Evolutionary conservation across 1,284 basidiomycete genomes (phyloP), one percentile per base, ranked within the genome.

Genomic region (Puccinia coronata): DNA sequence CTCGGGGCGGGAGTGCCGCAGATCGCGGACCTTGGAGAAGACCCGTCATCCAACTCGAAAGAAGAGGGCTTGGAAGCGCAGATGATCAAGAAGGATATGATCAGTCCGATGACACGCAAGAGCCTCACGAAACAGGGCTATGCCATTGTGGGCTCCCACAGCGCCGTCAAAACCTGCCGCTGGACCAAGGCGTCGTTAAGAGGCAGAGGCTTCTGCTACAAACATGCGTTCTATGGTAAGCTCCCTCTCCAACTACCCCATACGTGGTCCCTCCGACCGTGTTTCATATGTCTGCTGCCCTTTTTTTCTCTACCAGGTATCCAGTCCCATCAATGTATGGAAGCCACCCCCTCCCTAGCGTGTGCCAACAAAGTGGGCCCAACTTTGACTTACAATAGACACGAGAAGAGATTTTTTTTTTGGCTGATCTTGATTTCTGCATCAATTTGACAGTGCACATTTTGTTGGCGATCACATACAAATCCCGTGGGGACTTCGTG

Each of bases 401-500:
- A n/a, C n/a, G n/a, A n/a, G n/a, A n/a, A n/a, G n/a, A n/a, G n/a
- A n/a, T n/a, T n/a, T n/a, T n/a, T n/a, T n/a, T n/a, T n/a, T n/a
- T n/a, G n/a, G n/a, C n/a, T n/a, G n/a, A n/a, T n/a, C n/a, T n/a
- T n/a, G n/a, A n/a, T n/a, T n/a, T n/a, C n/a, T n/a, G n/a, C n/a
- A n/a, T n/a, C n/a, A n/a, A n/a, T n/a, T n/a, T n/a, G n/a, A n/a
- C 61, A 80, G 77, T 82, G 82, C 65, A 82, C 82, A 5, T 82
- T 82, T 49, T 82, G 82, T 49, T 80, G 77, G 76, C 73, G 77
- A 65, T 55, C 73, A 25, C 82, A 82, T 51, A 82, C 82, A 6
- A 82, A 82, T 82, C 82, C 82, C 3, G 82, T 82, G 14, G 82
- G 82, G 51, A 82, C 82, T 23, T 80, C 82, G 23, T 82, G 82